Evolutionary conservation across 1,284 basidiomycete genomes (phyloP), one percentile per base, ranked within the genome.

Genomic region (Puccinia novopanici): DNA sequence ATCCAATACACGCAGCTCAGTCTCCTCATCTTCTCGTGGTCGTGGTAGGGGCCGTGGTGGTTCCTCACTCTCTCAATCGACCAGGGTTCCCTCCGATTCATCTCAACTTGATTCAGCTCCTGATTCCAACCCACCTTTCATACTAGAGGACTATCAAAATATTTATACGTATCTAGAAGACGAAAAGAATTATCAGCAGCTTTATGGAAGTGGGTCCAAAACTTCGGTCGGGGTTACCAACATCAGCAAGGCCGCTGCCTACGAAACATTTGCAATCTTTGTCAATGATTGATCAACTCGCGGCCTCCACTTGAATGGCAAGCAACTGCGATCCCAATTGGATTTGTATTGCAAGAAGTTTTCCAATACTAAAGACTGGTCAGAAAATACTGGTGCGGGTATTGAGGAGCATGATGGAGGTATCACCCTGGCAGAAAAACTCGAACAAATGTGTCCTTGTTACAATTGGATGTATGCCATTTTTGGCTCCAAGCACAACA

Each of bases 131-230:
- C 55, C 55, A 24, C 63, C 6, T 4, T 67, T 67, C 19, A 17
- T 40, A 12, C 42, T 24, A 9, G 15, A 50, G 24, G 68, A 71
- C 10, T 71, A 71, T 27, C 5, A 52, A 15, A 50, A 71, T 34
- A 50, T 71, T 12, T 71, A 42, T 19, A 10, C 42, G 10, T 71
- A 71, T 40, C 50, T 71, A 5, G 68, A 48, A 24, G 68, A 71
- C 10, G 45, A 48, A 27, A 71, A 50, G 27, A 24, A 71, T 24
- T 52, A 71, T 13, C 42, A 71, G 19, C 22, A n/a, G 24, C 68
- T 71, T 4, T 71, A 50, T 12, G 37, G 68, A 17, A 19, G 10
- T 27, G 30, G 19, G 12, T 15, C 10, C 5, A 37, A 68, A 45
- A 68, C 40, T 4, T 3, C 12, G 9, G 12, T 68, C n/a, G 65